A percentile compares a stretch with the other conserved stretches of the same genome.
phyloP scores from a whole-genome alignment of 495 filamentous ascomycete species.

The Terfezia claveryi region DNA sequence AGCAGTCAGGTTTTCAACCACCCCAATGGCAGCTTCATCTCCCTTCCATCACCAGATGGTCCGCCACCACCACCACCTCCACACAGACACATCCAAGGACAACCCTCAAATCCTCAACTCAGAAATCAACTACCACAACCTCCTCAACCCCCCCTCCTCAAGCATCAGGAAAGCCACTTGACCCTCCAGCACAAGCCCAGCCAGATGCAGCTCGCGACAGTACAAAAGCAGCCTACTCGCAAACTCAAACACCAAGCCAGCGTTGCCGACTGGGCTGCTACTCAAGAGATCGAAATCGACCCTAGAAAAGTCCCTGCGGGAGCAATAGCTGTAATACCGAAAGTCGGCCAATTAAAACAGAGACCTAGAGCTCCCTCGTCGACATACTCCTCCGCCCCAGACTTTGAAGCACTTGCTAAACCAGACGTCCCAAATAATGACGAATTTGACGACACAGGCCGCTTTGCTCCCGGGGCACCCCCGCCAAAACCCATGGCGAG shows the following conservation, averaged over 20 bases:
- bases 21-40: neutral
- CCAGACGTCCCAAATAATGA: neutral
- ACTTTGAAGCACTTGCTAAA: neutral
- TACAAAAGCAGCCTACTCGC: no score
- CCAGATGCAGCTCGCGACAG: neutral
- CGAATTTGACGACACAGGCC: neutral
- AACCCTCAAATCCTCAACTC: neutral
- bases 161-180: neutral
- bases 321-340: no score
- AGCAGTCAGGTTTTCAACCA: no score
- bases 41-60: neutral
- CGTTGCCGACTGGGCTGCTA: neutral
- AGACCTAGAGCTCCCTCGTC: neutral
- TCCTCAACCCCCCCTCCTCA: neutral
- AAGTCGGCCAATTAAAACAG: neutral
- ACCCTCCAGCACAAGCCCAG: neutral
- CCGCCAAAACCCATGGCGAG: neutral
- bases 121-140: conserved; percentile 9
- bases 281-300: neutral
- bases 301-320: no score
- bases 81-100: neutral
- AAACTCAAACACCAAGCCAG: neutral
- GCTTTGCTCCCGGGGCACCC: neutral
- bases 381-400: neutral
- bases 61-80: neutral